Evolutionary conservation across 306 rosid species (phyloP), one percentile per base, ranked within the genome.

Genomic region (Malus domestica): DNA sequence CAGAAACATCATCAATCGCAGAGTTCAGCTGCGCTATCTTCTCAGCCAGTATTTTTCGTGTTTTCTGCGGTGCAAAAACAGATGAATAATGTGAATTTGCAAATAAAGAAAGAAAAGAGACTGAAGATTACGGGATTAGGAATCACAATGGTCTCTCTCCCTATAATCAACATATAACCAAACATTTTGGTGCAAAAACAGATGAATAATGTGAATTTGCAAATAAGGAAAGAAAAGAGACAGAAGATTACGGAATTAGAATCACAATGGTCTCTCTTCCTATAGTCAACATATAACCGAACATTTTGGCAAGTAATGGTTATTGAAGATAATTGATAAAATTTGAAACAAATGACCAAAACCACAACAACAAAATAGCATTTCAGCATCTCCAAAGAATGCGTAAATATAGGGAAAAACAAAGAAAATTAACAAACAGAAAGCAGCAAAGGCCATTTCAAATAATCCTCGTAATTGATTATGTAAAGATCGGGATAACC

Each of bases 1-100:
- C 49, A 78, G 99, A 90, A 86, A 95, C 93, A 72, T 84, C 97
- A 83, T 95, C 99, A 79, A 95, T 95, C 55, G 99, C 96, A 76
- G 95, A 82, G 73, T 89, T 95, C 80, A 95, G 86, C 81, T 92
- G 93, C 18, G 88, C 97, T 60, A 95, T 95, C 90, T 92, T 95
- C 75, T 83, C 84, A 11, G 99, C 84, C 86, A 95, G 84, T 67
- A 85, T 83, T 74, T 92, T 89, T 52, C 97, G 83, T 27, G 97
- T 92, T 84, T 88, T 95, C 99, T 95, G 92, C 66, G 83, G 76
- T 44, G 61, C 64, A 73, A 67, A 65, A 14, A 67, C 19, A 49
- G 7, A 73, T 72, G 67, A 23, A 59, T 67, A 18, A 30, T 22
- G 65, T 30, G 16, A 44, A 10, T 42, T 65, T 15, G 1, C 25